Evolutionary conservation across 2,329 filamentous ascomycete genomes (phyloP).

Genomic region (Pseudogymnoascus sp.): DNA sequence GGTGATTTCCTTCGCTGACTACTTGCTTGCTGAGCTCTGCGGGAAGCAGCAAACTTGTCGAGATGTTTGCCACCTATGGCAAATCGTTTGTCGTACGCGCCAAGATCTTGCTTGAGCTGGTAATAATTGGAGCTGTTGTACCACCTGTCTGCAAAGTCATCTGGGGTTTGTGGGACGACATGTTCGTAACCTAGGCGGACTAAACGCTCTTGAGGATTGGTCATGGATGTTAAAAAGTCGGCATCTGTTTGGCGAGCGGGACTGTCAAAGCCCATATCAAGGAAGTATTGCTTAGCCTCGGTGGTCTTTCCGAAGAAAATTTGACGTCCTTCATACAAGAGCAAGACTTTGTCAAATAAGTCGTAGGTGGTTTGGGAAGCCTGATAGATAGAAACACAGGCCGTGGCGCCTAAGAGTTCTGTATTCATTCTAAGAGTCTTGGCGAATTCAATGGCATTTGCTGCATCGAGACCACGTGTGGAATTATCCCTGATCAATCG

Average conservation of each 20-base stretch:
- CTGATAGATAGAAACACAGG: constrained; percentile 65
- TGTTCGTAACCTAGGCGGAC: constrained; percentile 52
- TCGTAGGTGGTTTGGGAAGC: constrained; percentile 64
- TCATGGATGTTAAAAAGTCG: constrained; percentile 65
- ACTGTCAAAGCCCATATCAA: constrained; percentile 61
- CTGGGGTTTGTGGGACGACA: constrained; percentile 58
- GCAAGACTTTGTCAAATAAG: constrained; percentile 66
- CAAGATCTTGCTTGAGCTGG: constrained; percentile 42
- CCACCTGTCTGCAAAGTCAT: constrained; percentile 51
- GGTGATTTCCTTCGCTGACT: constrained; percentile 52
- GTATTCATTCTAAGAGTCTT: constrained; percentile 58
- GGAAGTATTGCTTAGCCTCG: constrained; percentile 59
- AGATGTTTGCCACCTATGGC: constrained; percentile 50
- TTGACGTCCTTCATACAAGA: constrained; percentile 70
- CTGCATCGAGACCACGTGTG: constrained; percentile 68
- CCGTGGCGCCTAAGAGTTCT: constrained; percentile 56
- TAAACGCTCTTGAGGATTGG: constrained; percentile 55
- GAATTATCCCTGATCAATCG: constrained; percentile 55
- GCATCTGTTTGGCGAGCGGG: constrained; percentile 60
- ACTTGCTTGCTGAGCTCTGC: constrained; percentile 32
- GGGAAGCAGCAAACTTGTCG: constrained; percentile 47
- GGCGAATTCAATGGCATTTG: constrained; percentile 67
- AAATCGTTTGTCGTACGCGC: constrained; percentile 46
- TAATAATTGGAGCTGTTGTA: constrained; percentile 43
- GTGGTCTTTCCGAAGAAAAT: constrained; percentile 66